phyloP scores from a whole-genome alignment of 2,329 filamentous ascomycete species.

The Pseudogymnoascus sp. region DNA sequence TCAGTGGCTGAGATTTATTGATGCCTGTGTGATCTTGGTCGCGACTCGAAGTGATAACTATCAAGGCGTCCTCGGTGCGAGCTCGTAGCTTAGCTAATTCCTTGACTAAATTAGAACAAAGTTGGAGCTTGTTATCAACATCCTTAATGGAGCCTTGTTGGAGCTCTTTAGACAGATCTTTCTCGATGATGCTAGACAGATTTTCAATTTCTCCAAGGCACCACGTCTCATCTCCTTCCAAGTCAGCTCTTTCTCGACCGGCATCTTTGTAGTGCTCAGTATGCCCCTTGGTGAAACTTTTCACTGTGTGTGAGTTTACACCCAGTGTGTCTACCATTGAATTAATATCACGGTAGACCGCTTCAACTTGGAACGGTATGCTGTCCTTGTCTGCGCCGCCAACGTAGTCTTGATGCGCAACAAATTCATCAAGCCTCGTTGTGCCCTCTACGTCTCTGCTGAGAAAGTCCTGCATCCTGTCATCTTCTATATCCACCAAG shows the following conservation, averaged over 20 bases:
- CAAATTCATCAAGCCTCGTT: conserved; percentile 56
- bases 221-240: conserved; percentile 63
- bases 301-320: conserved; percentile 61
- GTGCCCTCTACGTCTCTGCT: conserved; percentile 53
- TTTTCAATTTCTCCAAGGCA: conserved; percentile 67
- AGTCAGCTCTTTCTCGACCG: conserved; percentile 54
- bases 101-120: conserved; percentile 57
- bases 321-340: conserved; percentile 92
- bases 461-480: conserved; percentile 56
- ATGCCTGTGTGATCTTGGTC: conserved; percentile 60
- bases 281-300: conserved; percentile 59
- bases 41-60: conserved; percentile 59
- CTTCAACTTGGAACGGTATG: conserved; percentile 54
- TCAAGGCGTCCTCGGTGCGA: conserved; percentile 70
- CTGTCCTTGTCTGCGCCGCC: conserved; percentile 40
- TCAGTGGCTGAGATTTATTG: conserved; percentile 64
- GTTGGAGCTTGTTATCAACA: conserved; percentile 58
- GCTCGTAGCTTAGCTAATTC: conserved; percentile 65
- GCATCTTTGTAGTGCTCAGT: conserved; percentile 43
- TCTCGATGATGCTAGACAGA: conserved; percentile 55
- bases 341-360: conserved; percentile 72
- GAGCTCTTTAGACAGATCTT: conserved; percentile 55
- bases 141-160: conserved; percentile 60
- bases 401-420: conserved; percentile 50
- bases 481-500: conserved; percentile 61